phyloP scores from a whole-genome alignment of 257 asterid genomes.

The Scutellaria baicalensis region DNA sequence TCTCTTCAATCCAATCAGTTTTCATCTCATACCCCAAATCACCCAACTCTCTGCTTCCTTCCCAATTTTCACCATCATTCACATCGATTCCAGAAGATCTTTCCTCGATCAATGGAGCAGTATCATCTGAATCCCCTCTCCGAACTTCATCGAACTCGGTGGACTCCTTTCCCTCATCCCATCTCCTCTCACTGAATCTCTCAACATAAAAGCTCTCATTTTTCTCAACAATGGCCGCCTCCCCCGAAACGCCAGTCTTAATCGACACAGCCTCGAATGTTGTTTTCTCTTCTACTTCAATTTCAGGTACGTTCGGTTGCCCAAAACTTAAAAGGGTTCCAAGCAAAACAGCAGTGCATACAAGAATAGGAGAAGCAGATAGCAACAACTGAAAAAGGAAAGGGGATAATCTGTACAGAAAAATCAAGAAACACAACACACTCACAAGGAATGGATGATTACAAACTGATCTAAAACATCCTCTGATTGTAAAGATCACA shows the following conservation, averaged over 20 bases:
- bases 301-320: conserved; percentile 66
- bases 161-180: conserved; percentile 18
- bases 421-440: conserved; percentile 56
- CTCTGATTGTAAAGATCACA: conserved; percentile 38
- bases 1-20: conserved; percentile 26
- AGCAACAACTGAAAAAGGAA: conserved; percentile 65
- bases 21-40: conserved; percentile 8
- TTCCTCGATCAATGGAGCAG: conserved; percentile 31
- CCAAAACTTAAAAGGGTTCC: conserved; percentile 87
- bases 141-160: conserved; percentile 21
- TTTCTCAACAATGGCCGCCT: conserved; percentile 30
- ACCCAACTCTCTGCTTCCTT: conserved; percentile 11
- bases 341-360: conserved; percentile 86
- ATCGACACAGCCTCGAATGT: conserved; percentile 30
- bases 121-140: conserved; percentile 27
- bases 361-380: conserved; percentile 70
- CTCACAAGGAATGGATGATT: conserved; percentile 75
- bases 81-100: conserved; percentile 29
- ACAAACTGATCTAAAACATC: conserved; percentile 48
- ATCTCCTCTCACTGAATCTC: conserved; percentile 28
- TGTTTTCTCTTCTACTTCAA: conserved; percentile 51
- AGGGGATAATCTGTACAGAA: conserved; percentile 65
- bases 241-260: conserved; percentile 32
- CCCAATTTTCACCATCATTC: conserved; percentile 24
- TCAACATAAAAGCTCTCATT: conserved; percentile 44